These are phyloP conservation scores for Codiaeum variegatum DNA, from an alignment of 441 rosid genomes.

Conservation along the genomic window DNA sequence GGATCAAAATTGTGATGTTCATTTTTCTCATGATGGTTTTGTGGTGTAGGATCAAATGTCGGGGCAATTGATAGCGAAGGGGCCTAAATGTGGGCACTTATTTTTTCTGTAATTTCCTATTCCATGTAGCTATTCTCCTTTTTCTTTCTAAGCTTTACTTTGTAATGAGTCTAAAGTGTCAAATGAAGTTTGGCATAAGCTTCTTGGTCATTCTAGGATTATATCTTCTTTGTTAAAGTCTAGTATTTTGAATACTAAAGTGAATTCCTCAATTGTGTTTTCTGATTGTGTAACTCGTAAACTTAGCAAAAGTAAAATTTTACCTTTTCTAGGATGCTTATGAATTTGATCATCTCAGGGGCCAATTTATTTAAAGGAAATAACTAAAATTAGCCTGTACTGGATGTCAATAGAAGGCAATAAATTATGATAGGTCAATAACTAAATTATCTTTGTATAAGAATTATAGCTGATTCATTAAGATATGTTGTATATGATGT, in stretches of 20 bases:
- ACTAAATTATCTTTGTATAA: too few species aligned
- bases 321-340: too few species aligned
- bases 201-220: not conserved
- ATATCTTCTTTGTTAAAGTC: not conserved
- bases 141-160: not conserved
- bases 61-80: not conserved
- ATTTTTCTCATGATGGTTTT: not conserved
- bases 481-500: not conserved
- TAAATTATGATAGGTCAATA: too few species aligned
- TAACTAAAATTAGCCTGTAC: too few species aligned
- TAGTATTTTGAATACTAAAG: not conserved
- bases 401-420: too few species aligned
- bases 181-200: not conserved
- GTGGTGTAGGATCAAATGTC: not conserved
- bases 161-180: not conserved
- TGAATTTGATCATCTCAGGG: too few species aligned
- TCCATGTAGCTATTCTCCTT: not conserved
- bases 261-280: not conserved
- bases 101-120: not conserved
- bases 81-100: not conserved
- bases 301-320: not conserved
- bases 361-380: too few species aligned
- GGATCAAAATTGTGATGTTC: not conserved
- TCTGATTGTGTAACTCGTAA: constrained; percentile 3
- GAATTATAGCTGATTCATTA: not conserved